A percentile compares a stretch with the other conserved stretches of the same genome.
Conservation (phyloP, 2,329 filamentous ascomycete genomes). For the Fusarium sarcochroum region DNA sequence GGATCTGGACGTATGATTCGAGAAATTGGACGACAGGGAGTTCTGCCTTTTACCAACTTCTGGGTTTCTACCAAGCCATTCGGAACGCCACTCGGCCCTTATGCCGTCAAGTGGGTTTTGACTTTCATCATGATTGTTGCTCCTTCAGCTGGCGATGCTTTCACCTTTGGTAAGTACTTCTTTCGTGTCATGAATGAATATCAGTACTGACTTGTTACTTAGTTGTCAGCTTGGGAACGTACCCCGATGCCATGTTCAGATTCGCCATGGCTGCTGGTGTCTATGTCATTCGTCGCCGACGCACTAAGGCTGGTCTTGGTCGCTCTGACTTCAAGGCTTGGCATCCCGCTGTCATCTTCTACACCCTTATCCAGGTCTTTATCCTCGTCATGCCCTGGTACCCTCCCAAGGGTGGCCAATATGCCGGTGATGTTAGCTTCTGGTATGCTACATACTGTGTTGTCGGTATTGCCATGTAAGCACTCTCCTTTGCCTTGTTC, state of each 20-base stretch:
- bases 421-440: conserved; percentile 77
- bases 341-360: conserved; percentile 71
- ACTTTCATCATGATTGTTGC: conserved; percentile 73
- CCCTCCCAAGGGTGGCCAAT: conserved; percentile 71
- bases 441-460: conserved; percentile 80
- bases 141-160: conserved; percentile 74
- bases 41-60: conserved; percentile 70
- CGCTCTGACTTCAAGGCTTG: conserved; percentile 70
- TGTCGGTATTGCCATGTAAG: conserved; percentile 74
- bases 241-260: conserved; percentile 71
- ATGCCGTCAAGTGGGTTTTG: conserved; percentile 68
- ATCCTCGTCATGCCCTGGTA: conserved; percentile 80
- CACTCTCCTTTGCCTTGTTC: conserved; percentile 27
- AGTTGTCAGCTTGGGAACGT: conserved; percentile 72
- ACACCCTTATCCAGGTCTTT: conserved; percentile 71
- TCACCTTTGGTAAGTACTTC: conserved; percentile 66
- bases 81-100: conserved; percentile 73
- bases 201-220: conserved; percentile 43
- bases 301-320: conserved; percentile 64
- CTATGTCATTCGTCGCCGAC: conserved; percentile 68
- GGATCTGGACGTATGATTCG: conserved; percentile 69
- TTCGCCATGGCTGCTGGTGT: conserved; percentile 70
- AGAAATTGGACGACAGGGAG: conserved; percentile 73
- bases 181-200: rapidly evolving
- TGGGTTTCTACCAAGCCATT: conserved; percentile 76